Conservation (phyloP, 495 filamentous ascomycete species). For the Pseudomonodictys pantanalensis region DNA sequence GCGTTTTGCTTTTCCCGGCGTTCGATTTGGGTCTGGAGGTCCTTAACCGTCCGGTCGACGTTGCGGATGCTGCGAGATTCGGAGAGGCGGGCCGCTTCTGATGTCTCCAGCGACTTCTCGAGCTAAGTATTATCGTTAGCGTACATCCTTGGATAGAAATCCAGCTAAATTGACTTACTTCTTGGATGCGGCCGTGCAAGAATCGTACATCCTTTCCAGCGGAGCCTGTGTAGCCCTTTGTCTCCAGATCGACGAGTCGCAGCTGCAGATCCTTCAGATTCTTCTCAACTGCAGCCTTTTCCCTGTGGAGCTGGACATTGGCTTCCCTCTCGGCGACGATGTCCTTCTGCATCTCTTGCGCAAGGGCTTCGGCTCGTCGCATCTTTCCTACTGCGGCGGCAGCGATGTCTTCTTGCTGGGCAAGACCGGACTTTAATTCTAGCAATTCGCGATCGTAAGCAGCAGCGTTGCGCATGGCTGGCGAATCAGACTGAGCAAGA, state of each 20-base stretch:
- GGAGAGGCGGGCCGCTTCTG: slow-evolving; percentile 71
- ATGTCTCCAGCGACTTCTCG: slow-evolving; percentile 83
- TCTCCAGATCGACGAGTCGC: slow-evolving; percentile 87
- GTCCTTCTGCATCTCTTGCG: slow-evolving; percentile 89
- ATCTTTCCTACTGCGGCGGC: slow-evolving; percentile 94
- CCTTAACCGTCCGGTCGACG: slow-evolving; percentile 90
- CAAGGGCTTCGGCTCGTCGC: slow-evolving; percentile 89
- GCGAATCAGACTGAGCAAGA: slow-evolving; percentile 78
- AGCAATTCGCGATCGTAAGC: slow-evolving; percentile 85
- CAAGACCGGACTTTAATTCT: slow-evolving; percentile 83
- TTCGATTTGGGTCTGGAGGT: slow-evolving; percentile 88
- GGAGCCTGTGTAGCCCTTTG: slow-evolving; percentile 86
- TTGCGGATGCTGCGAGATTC: slow-evolving; percentile 86
- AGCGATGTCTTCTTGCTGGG: slow-evolving; percentile 91
- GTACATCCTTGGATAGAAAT: slow-evolving; percentile 10
- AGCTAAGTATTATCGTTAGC: slow-evolving; percentile 55
- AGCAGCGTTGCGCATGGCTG: slow-evolving; percentile 88
- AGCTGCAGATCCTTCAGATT: slow-evolving; percentile 87
- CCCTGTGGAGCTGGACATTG: slow-evolving; percentile 80
- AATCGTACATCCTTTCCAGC: slow-evolving; percentile 92
- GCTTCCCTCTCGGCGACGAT: slow-evolving; percentile 85
- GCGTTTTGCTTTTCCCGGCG: slow-evolving; percentile 80
- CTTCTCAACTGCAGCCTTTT: slow-evolving; percentile 90
- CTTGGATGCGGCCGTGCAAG: slow-evolving; percentile 90
- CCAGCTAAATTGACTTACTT: slow-evolving; percentile 58